phyloP scores from a whole-genome alignment of 2,329 filamentous ascomycete genomes.

The Exophiala sp. region DNA sequence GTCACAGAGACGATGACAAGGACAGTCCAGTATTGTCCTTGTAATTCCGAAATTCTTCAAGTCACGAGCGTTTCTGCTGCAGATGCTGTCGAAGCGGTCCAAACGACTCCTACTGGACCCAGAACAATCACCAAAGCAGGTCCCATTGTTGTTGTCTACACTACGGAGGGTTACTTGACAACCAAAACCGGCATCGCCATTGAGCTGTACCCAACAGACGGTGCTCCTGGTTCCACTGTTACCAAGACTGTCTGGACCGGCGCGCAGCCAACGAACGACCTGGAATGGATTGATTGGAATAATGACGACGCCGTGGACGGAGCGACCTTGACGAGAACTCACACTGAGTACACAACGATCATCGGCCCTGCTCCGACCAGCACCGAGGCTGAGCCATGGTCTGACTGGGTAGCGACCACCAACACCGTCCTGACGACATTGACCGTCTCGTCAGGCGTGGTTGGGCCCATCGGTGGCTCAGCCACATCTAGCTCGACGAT shows the following conservation, averaged over 20 bases:
- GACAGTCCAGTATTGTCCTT: constrained; percentile 16
- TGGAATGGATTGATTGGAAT: constrained; percentile 18
- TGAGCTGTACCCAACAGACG: constrained; percentile 10
- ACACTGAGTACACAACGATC: constrained; percentile 13
- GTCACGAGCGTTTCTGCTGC: constrained; percentile 7
- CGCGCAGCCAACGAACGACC: constrained; percentile 12
- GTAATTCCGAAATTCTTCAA: constrained; percentile 18
- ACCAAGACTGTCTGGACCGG: constrained; percentile 20
- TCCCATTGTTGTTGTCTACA: constrained; percentile 47
- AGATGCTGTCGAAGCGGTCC: constrained; percentile 1
- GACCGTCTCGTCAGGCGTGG: constrained; percentile 29
- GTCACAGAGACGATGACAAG: constrained; percentile 19
- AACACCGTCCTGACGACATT: constrained; percentile 26
- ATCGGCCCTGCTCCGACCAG: constrained; percentile 11
- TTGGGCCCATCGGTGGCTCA: constrained; percentile 6
- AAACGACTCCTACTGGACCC: constrained; percentile 4
- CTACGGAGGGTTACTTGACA: constrained; percentile 9
- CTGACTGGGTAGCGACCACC: neutral
- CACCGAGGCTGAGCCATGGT: neutral
- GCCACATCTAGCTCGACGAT: too few species aligned
- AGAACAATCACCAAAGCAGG: constrained; percentile 24
- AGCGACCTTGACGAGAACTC: constrained; percentile 14
- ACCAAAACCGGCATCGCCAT: constrained; percentile 20
- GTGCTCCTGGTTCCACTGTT: constrained; percentile 4
- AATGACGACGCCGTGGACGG: constrained; percentile 7